These are phyloP conservation scores for Termitomyces sp. DNA, from an alignment of 768 basidiomycete species.

Conservation along the genomic window DNA sequence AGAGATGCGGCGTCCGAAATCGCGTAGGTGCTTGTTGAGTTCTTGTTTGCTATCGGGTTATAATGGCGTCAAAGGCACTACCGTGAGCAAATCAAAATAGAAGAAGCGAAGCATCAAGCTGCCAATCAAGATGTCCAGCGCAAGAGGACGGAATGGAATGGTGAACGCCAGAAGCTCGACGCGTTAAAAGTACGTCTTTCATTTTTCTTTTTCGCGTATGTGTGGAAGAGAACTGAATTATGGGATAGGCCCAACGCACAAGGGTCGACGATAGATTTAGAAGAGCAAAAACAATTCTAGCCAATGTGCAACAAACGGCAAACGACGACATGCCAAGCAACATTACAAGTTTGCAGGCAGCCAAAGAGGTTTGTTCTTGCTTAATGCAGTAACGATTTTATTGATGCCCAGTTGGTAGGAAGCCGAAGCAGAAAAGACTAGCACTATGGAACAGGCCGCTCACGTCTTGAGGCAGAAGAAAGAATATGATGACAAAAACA, in stretches of 20 bases:
- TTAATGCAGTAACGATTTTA: neutral
- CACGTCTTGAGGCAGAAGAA: conserved; percentile 40
- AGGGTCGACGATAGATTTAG: conserved; percentile 10
- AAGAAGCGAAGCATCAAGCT: conserved; percentile 31
- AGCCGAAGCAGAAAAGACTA: conserved; percentile 45
- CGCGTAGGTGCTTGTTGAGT: conserved; percentile 28
- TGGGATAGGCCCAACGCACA: conserved; percentile 22
- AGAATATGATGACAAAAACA: conserved; percentile 42
- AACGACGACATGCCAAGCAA: conserved; percentile 68
- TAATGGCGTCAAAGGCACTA: conserved; percentile 35
- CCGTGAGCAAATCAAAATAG: conserved; percentile 30
- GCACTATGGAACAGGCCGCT: conserved; percentile 42
- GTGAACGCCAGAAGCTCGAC: conserved; percentile 24
- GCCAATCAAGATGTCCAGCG: conserved; percentile 22
- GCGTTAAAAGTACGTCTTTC: conserved; percentile 24
- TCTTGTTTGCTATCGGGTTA: neutral
- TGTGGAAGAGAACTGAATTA: neutral
- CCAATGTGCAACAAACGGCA: conserved; percentile 48
- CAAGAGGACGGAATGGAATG: conserved; percentile 24
- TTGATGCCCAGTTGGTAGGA: conserved; percentile 33
- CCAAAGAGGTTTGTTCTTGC: conserved; percentile 40
- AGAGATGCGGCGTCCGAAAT: conserved; percentile 45
- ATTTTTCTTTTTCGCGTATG: neutral
- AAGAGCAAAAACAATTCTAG: conserved; percentile 22
- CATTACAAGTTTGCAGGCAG: conserved; percentile 50